Conservation (phyloP, 2,329 filamentous ascomycete species). For the Xylaria sp. region DNA sequence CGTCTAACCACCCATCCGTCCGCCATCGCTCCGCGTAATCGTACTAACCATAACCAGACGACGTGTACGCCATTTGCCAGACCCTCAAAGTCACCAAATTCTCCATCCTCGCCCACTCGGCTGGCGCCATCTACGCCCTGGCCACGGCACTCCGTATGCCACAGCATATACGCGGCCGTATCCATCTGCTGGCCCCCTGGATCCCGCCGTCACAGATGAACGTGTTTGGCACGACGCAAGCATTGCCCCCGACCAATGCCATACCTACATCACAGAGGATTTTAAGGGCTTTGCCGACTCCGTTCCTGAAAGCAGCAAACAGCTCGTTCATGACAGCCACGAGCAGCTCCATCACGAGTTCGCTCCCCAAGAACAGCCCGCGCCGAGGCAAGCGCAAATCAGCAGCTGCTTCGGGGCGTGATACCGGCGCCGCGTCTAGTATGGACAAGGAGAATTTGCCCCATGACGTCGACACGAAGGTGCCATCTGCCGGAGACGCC, state of each 20-base stretch:
- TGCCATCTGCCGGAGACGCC: slow-evolving; percentile 56
- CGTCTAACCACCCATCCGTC: slow-evolving; percentile 46
- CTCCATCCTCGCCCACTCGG: slow-evolving; percentile 94
- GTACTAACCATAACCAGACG: slow-evolving; percentile 61
- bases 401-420: slow-evolving; percentile 48
- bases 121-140: slow-evolving; percentile 96
- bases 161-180: slow-evolving; percentile 91
- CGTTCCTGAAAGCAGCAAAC: slow-evolving; percentile 93
- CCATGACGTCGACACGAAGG: slow-evolving; percentile 44
- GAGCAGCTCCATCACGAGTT: slow-evolving; percentile 84
- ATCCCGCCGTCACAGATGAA: slow-evolving; percentile 96
- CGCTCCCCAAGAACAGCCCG: slow-evolving; percentile 72
- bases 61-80: slow-evolving; percentile 95
- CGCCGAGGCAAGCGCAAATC: slow-evolving; percentile 69
- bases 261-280: slow-evolving; percentile 94
- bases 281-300: slow-evolving; percentile 87
- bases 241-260: slow-evolving; percentile 81
- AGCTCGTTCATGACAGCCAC: slow-evolving; percentile 95
- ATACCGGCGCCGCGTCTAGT: slow-evolving; percentile 50
- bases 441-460: slow-evolving; percentile 64
- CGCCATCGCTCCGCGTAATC: background rate
- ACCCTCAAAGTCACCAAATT: slow-evolving; percentile 93
- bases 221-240: slow-evolving; percentile 77
- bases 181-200: slow-evolving; percentile 95
- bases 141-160: slow-evolving; percentile 96